Conservation (phyloP, 164 flowering plant species). For the Vitis rupestris region DNA sequence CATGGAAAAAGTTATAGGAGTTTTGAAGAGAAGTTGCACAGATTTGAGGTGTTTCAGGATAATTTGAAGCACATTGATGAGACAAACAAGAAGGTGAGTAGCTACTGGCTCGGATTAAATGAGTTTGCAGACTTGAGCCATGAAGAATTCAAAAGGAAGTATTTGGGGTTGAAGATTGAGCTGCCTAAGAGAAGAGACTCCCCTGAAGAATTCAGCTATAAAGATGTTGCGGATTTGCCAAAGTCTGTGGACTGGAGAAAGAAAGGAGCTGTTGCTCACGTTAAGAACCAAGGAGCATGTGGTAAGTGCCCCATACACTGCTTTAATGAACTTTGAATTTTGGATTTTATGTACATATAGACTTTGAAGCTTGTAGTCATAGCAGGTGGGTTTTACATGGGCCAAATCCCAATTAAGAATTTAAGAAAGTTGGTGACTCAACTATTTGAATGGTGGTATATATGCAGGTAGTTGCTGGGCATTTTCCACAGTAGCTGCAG, state of each 20-base stretch:
- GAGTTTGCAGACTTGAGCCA: conserved; percentile 79
- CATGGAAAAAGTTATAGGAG: conserved; percentile 54
- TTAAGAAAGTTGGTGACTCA: neutral
- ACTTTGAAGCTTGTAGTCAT: neutral
- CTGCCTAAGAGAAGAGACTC: conserved; percentile 24
- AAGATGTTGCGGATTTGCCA: conserved; percentile 52
- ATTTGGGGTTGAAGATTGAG: conserved; percentile 51
- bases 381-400: no score
- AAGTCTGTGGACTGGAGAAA: conserved; percentile 86
- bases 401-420: neutral
- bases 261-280: conserved; percentile 75
- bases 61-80: conserved; percentile 72
- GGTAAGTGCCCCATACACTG: conserved; percentile 37
- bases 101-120: conserved; percentile 81
- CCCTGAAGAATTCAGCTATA: conserved; percentile 31
- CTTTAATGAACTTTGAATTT: neutral
- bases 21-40: conserved; percentile 63
- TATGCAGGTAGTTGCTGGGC: conserved; percentile 90
- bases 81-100: conserved; percentile 52
- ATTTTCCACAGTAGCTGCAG: conserved; percentile 84
- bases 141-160: conserved; percentile 66
- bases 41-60: conserved; percentile 79
- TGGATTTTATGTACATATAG: neutral
- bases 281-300: conserved; percentile 85
- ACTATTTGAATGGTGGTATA: neutral